These are phyloP conservation scores for Astrothelium macrocarpum DNA, from an alignment of 495 filamentous ascomycete species.

Conservation along the genomic window DNA sequence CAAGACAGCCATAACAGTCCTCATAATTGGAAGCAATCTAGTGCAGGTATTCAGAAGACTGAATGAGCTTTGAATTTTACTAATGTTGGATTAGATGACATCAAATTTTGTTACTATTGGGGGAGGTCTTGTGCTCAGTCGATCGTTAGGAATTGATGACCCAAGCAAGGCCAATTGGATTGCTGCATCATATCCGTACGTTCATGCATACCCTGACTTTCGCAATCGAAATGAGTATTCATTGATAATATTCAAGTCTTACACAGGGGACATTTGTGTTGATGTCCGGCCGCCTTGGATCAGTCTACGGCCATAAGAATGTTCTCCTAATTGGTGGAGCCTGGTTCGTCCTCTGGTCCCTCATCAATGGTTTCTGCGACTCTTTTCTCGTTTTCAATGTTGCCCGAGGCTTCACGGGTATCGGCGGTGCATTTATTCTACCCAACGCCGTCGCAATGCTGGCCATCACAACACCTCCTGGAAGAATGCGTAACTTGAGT, in stretches of 20 bases:
- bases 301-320: conserved; percentile 42
- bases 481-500: conserved; percentile 38
- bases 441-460: conserved; percentile 43
- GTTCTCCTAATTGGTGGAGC: conserved; percentile 34
- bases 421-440: conserved; percentile 40
- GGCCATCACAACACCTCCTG: conserved; percentile 38
- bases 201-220: not conserved
- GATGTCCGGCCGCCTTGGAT: conserved; percentile 40
- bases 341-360: conserved; percentile 29
- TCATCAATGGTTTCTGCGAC: conserved; percentile 36
- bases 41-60: not conserved
- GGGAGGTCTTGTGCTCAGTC: not conserved
- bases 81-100: not conserved
- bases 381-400: conserved; percentile 35
- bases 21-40: not conserved
- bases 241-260: conserved; percentile 21
- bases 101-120: not conserved
- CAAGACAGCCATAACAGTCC: not conserved
- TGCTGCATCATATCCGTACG: not conserved
- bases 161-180: conserved; percentile 3
- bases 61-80: not conserved
- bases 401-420: conserved; percentile 35
- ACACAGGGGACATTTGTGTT: conserved; percentile 44
- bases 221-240: not conserved
- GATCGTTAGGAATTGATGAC: not conserved